Evolutionary conservation across 257 asterid genomes (phyloP).

Genomic region (Ilex asprella): DNA sequence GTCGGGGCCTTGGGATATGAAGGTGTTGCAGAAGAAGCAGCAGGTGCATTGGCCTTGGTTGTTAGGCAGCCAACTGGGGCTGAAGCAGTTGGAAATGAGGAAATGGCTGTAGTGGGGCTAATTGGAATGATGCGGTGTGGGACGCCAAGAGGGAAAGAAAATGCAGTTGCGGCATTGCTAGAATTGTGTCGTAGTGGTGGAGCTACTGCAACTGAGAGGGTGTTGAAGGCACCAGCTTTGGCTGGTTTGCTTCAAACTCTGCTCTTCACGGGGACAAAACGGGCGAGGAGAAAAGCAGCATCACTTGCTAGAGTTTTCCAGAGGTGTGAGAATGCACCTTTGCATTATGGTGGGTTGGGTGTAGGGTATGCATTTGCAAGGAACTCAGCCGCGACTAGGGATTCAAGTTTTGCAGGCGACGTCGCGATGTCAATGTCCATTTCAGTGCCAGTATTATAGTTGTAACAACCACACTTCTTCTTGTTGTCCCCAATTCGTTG

Average conservation of each 20-base stretch:
- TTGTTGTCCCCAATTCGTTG: conserved; percentile 21
- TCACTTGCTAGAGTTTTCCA: conserved; percentile 85
- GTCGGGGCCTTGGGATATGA: conserved; percentile 58
- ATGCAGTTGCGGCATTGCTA: conserved; percentile 83
- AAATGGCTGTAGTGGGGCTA: conserved; percentile 50
- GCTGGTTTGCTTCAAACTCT: conserved; percentile 63
- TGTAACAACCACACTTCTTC: conserved; percentile 12
- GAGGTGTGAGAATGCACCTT: conserved; percentile 49
- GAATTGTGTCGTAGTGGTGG: conserved; percentile 82
- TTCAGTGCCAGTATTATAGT: conserved; percentile 73
- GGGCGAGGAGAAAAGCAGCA: conserved; percentile 90
- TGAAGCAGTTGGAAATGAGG: conserved; percentile 64
- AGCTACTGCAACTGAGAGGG: conserved; percentile 56
- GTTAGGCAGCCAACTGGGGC: conserved; percentile 79
- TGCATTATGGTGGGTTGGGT: conserved; percentile 51
- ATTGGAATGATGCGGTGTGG: conserved; percentile 81
- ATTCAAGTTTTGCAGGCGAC: conserved; percentile 54
- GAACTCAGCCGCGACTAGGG: conserved; percentile 39
- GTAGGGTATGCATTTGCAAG: conserved; percentile 56
- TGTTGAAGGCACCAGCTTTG: conserved; percentile 70
- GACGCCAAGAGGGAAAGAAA: conserved; percentile 77
- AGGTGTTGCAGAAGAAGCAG: conserved; percentile 79
- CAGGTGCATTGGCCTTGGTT: conserved; percentile 76
- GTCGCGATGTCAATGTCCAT: conserved; percentile 54
- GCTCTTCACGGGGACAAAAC: conserved; percentile 82